Percentiles rank a stretch among this genome's conserved stretches.
These are phyloP conservation scores for Eruca vesicaria DNA, from an alignment of 441 rosid genomes.

Conservation along the genomic window DNA sequence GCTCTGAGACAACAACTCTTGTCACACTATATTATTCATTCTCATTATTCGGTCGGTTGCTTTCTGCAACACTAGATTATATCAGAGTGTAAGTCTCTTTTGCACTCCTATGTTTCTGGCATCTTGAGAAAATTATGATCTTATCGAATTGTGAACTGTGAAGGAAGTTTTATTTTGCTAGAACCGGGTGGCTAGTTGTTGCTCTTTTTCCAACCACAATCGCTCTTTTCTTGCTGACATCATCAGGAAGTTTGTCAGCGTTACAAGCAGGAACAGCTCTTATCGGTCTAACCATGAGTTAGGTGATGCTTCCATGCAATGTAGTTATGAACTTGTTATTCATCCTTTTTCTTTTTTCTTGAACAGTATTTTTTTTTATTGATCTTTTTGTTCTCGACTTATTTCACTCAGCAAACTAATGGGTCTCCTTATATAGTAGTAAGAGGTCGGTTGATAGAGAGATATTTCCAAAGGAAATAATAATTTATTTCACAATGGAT, in stretches of 20 bases:
- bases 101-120: neutral
- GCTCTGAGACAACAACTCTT: conserved; percentile 56
- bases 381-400: too few species aligned
- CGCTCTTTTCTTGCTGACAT: conserved; percentile 71
- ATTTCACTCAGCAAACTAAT: too few species aligned
- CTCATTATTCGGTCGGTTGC: conserved; percentile 91
- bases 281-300: conserved; percentile 70
- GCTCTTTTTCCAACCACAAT: conserved; percentile 87
- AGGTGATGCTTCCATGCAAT: too few species aligned
- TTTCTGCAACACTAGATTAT: conserved; percentile 88
- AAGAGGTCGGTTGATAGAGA: too few species aligned
- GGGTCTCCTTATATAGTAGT: too few species aligned
- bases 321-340: too few species aligned
- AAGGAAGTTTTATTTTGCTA: conserved; percentile 88
- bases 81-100: conserved; percentile 62
- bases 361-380: too few species aligned
- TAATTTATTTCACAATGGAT: too few species aligned
- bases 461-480: too few species aligned
- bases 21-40: conserved; percentile 86
- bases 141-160: neutral
- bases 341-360: too few species aligned
- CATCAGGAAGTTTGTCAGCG: conserved; percentile 46
- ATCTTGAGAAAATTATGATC: neutral
- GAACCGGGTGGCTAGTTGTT: conserved; percentile 85
- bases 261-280: conserved; percentile 65